Evolutionary conservation across 2,329 filamentous ascomycete species (phyloP).

Genomic region (Fusarium pilosicola): DNA sequence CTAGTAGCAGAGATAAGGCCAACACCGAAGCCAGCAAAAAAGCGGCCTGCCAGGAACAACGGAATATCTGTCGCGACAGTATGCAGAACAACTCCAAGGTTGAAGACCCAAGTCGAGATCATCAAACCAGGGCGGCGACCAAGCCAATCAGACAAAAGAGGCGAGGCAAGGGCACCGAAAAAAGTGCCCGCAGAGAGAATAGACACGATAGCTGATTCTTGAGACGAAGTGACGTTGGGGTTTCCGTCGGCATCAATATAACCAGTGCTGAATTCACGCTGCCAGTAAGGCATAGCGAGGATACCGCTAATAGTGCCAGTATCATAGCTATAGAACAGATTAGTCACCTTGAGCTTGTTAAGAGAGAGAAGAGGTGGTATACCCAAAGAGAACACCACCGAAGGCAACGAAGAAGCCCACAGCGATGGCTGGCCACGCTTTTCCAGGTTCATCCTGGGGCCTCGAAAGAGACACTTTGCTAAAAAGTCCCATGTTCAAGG

Average conservation of each 20-base stretch:
- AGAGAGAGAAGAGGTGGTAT: neutral
- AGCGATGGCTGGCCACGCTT: conserved; percentile 68
- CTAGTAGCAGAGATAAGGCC: conserved; percentile 76
- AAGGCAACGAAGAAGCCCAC: conserved; percentile 64
- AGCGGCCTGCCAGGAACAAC: conserved; percentile 75
- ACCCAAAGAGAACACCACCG: conserved; percentile 42
- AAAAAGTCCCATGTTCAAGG: neutral
- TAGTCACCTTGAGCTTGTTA: neutral
- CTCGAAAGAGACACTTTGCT: neutral
- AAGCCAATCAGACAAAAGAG: conserved; percentile 70
- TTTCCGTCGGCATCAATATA: conserved; percentile 41
- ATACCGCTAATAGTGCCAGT: conserved; percentile 68
- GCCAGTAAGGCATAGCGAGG: conserved; percentile 56
- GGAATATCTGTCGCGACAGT: conserved; percentile 68
- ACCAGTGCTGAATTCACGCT: conserved; percentile 47
- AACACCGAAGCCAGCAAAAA: conserved; percentile 79
- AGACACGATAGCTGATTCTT: conserved; percentile 74
- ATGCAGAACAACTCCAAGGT: conserved; percentile 74
- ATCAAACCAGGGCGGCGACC: conserved; percentile 74
- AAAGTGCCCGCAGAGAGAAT: conserved; percentile 83
- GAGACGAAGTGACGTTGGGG: conserved; percentile 57
- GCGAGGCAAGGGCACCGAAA: conserved; percentile 74
- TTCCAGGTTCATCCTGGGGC: conserved; percentile 58
- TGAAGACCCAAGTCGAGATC: conserved; percentile 69
- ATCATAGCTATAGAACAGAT: conserved; percentile 56